Conservation (phyloP, 1,284 basidiomycete species). For the Malassezia restricta region DNA sequence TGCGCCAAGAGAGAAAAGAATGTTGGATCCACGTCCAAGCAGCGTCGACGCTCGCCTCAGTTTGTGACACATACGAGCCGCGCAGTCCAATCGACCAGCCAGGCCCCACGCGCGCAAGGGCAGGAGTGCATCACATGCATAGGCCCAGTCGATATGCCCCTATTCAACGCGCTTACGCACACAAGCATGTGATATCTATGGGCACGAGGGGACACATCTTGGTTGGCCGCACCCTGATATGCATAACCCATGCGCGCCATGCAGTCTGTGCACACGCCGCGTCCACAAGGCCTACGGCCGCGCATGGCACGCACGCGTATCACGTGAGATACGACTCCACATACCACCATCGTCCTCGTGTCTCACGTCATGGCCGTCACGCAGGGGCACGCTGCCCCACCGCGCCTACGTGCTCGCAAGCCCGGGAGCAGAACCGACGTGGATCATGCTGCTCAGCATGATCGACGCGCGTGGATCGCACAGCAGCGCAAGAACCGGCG, state of each 20-base stretch:
- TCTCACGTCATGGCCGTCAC: neutral
- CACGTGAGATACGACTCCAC: neutral
- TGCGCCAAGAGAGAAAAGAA: too few species aligned
- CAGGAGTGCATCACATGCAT: neutral
- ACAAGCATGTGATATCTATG: neutral
- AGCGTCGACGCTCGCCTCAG: too few species aligned
- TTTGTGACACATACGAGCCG: too few species aligned
- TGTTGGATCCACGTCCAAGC: too few species aligned
- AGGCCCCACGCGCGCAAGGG: too few species aligned
- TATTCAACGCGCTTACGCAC: neutral
- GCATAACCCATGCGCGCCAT: neutral
- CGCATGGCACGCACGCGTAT: neutral
- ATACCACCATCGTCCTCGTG: neutral
- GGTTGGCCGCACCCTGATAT: too few species aligned
- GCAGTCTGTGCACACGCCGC: neutral
- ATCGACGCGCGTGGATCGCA: neutral
- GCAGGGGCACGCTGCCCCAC: too few species aligned
- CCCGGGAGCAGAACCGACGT: neutral
- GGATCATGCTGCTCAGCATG: conserved; percentile 1
- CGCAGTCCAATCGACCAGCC: too few species aligned
- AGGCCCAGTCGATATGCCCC: neutral
- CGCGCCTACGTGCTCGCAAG: too few species aligned
- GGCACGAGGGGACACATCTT: too few species aligned
- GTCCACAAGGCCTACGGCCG: neutral
- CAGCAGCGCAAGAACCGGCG: conserved; percentile 11